phyloP scores from a whole-genome alignment of 2,329 filamentous ascomycete species.

The Sclerotinia trifoliorum region DNA sequence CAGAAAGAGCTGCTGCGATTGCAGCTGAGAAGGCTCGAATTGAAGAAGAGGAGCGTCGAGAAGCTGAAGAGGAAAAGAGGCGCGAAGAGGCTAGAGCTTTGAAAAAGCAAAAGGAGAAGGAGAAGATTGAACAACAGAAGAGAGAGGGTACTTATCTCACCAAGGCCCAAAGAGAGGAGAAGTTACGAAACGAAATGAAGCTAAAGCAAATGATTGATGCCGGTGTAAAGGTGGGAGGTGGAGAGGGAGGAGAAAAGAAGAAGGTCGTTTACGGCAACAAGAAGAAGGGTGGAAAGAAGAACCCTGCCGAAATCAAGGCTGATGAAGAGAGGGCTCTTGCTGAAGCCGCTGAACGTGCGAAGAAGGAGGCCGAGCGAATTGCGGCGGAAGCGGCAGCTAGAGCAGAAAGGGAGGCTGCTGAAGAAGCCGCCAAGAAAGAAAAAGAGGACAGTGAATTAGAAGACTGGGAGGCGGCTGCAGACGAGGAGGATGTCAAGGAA shows the following conservation, averaged over 20 bases:
- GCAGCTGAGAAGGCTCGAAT: slow-evolving; percentile 65
- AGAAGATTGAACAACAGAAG: slow-evolving; percentile 82
- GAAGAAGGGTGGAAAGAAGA: slow-evolving; percentile 67
- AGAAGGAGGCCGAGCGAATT: slow-evolving; percentile 64
- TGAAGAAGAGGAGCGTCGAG: slow-evolving; percentile 63
- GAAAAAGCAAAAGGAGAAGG: slow-evolving; percentile 85
- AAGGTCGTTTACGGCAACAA: slow-evolving; percentile 73
- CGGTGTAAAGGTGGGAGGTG: slow-evolving; percentile 68
- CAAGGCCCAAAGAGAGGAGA: slow-evolving; percentile 81
- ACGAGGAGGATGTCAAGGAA: slow-evolving; percentile 80
- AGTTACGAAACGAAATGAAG: slow-evolving; percentile 74
- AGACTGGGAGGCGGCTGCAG: slow-evolving; percentile 85
- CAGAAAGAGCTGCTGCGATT: slow-evolving; percentile 57
- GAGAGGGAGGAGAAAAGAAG: slow-evolving; percentile 54
- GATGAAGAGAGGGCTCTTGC: slow-evolving; percentile 78
- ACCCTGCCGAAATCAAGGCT: slow-evolving; percentile 52
- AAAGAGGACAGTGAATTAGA: slow-evolving; percentile 62
- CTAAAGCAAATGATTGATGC: slow-evolving; percentile 82
- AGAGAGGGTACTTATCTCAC: slow-evolving; percentile 84
- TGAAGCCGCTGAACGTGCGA: slow-evolving; percentile 73
- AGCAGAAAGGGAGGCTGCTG: slow-evolving; percentile 57
- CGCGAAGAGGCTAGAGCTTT: slow-evolving; percentile 71
- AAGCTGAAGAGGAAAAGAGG: slow-evolving; percentile 66
- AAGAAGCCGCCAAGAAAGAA: slow-evolving; percentile 54
- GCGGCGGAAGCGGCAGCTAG: slow-evolving; percentile 62